These are phyloP conservation scores for Macrotyloma uniflorum DNA, from an alignment of 306 rosid species.

Conservation along the genomic window DNA sequence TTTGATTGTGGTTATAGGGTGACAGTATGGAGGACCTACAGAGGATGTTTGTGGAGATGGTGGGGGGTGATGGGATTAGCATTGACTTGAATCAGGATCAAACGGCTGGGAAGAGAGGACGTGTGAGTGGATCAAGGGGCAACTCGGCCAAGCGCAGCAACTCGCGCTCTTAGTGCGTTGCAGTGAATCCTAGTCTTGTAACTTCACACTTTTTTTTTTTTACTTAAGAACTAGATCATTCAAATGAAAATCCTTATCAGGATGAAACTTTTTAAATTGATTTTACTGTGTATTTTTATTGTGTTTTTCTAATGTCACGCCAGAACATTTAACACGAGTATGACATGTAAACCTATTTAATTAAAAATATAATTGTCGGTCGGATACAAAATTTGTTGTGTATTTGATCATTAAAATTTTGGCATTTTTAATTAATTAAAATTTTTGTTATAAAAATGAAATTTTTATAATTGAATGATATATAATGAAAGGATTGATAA, in stretches of 20 bases:
- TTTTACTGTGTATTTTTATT: too few species aligned
- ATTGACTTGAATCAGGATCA: slow-evolving; percentile 47
- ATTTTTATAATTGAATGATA: too few species aligned
- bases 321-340: too few species aligned
- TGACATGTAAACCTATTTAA: too few species aligned
- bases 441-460: too few species aligned
- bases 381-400: too few species aligned
- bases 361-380: too few species aligned
- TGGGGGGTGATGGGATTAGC: slow-evolving; percentile 64
- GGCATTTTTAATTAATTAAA: too few species aligned
- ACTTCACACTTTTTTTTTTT: not conserved
- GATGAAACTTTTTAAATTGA: not conserved
- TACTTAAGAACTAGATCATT: not conserved
- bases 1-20: slow-evolving; percentile 46
- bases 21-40: slow-evolving; percentile 89
- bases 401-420: too few species aligned
- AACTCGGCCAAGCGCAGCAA: slow-evolving; percentile 54
- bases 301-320: too few species aligned
- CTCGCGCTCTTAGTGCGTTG: slow-evolving; percentile 50
- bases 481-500: too few species aligned
- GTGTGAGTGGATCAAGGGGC: slow-evolving; percentile 47
- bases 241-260: not conserved
- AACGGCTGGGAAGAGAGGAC: slow-evolving; percentile 60
- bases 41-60: slow-evolving; percentile 86
- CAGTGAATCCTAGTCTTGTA: not conserved